phyloP scores from a whole-genome alignment of 352 stramenopile species.

The Phytophthora tubulina region DNA sequence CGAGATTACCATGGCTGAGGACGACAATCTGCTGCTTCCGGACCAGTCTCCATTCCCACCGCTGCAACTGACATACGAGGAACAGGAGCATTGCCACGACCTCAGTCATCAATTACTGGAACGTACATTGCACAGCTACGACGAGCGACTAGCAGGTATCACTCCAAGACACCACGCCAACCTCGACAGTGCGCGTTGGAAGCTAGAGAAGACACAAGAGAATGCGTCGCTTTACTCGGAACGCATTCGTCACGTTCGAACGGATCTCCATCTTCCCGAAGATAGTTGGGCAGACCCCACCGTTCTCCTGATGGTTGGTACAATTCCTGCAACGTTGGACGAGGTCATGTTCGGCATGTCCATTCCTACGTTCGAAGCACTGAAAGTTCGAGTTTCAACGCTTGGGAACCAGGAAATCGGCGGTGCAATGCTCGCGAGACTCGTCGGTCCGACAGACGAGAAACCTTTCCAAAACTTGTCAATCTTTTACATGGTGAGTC shows the following conservation, averaged over 20 bases:
- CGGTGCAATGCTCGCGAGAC: conserved; percentile 59
- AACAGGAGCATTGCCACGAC: conserved; percentile 45
- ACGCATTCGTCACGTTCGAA: conserved; percentile 32
- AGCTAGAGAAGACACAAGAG: conserved; percentile 41
- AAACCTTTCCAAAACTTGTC: conserved; percentile 57
- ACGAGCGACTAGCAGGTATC: conserved; percentile 36
- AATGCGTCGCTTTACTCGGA: conserved; percentile 48
- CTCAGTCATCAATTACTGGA: conserved; percentile 45
- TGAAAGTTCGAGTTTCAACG: conserved; percentile 40
- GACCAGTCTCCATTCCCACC: conserved; percentile 40
- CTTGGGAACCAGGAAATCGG: conserved; percentile 37
- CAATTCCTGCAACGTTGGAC: conserved; percentile 50
- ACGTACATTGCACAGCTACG: conserved; percentile 46
- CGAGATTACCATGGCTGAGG: conserved; percentile 21
- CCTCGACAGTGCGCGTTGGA: conserved; percentile 49
- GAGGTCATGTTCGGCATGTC: conserved; percentile 71
- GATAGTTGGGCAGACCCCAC: conserved; percentile 40
- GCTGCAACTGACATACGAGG: conserved; percentile 35
- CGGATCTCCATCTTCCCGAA: conserved; percentile 38
- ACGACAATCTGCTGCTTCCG: conserved; percentile 14
- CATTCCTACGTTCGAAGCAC: conserved; percentile 48
- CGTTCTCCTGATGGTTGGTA: conserved; percentile 50
- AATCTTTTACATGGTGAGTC: conserved; percentile 54
- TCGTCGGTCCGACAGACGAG: conserved; percentile 45
- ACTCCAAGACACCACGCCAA: conserved; percentile 30